A percentile compares a stretch with the other conserved stretches of the same genome.
Conservation (phyloP, 768 basidiomycete species). For the Hemileccinum impolitum region DNA sequence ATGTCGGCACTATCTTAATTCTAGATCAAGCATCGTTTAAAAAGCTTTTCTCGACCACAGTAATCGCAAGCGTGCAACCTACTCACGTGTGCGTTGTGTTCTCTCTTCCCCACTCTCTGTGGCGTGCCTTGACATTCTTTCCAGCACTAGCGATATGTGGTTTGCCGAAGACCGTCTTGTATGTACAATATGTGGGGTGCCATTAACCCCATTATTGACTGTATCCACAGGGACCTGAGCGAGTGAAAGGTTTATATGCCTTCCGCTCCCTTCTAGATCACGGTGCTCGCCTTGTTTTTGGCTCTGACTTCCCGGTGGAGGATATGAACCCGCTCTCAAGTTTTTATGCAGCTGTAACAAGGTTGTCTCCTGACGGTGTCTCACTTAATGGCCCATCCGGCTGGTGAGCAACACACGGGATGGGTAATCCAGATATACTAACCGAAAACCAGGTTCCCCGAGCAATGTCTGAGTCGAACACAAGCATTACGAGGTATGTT, state of each 20-base stretch:
- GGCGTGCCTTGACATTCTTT: background rate
- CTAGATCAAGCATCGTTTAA: background rate
- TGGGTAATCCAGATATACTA: too few species aligned
- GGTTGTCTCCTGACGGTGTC: conserved; percentile 61
- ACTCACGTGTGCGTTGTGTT: conserved; percentile 69
- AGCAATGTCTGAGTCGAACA: conserved; percentile 67
- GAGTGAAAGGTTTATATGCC: conserved; percentile 83
- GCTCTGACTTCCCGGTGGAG: conserved; percentile 91
- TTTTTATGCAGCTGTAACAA: conserved; percentile 86
- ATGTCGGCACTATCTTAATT: background rate
- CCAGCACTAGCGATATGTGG: conserved; percentile 82
- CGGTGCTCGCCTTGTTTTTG: conserved; percentile 63
- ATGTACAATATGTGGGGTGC: conserved; percentile 19
- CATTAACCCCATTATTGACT: background rate
- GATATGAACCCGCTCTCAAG: conserved; percentile 77
- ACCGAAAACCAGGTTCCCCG: conserved; percentile 62
- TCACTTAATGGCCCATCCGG: conserved; percentile 83
- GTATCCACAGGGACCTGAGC: conserved; percentile 64
- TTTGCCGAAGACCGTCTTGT: conserved; percentile 83
- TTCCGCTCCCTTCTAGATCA: conserved; percentile 71
- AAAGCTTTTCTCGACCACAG: conserved; percentile 33
- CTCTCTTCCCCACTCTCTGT: background rate
- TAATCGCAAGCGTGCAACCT: conserved; percentile 89
- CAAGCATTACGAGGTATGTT: conserved; percentile 72
- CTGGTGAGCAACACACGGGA: conserved; percentile 50